These are phyloP conservation scores for Schizophyllum commune DNA, from an alignment of 1,284 basidiomycete genomes.

Conservation along the genomic window DNA sequence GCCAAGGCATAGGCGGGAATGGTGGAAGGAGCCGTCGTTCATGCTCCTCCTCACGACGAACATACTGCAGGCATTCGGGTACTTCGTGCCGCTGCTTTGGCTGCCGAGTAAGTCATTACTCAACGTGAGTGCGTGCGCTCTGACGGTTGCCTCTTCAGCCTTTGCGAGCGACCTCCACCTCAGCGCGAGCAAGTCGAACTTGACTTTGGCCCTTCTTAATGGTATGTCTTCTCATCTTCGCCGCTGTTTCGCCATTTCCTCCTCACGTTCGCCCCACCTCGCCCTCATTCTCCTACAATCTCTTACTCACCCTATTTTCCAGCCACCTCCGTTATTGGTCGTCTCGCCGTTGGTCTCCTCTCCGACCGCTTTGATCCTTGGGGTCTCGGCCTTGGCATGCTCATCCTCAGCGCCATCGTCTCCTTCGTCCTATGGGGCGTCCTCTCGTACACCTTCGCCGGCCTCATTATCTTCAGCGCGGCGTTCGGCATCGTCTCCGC, in stretches of 20 bases:
- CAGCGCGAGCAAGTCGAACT: conserved; percentile 17
- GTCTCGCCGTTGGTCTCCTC: conserved; percentile 25
- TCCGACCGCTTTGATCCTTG: conserved; percentile 29
- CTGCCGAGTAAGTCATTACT: conserved; percentile 23
- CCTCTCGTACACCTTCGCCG: conserved; percentile 24
- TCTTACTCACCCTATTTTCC: neutral
- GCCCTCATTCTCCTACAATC: neutral
- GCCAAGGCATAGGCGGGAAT: conserved; percentile 4
- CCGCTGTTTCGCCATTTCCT: too few relatives aligned
- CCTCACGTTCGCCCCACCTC: too few relatives aligned
- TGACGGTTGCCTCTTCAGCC: conserved; percentile 9
- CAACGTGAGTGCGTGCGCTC: neutral
- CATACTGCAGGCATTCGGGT: conserved; percentile 25
- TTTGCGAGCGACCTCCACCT: conserved; percentile 24
- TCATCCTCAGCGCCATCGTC: conserved; percentile 20
- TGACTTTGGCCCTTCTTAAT: conserved; percentile 21
- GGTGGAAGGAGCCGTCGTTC: conserved; percentile 20
- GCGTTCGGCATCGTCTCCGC: conserved; percentile 27
- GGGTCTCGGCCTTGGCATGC: conserved; percentile 22
- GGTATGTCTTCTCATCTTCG: conserved; percentile 13
- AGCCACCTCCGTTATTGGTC: conserved; percentile 21
- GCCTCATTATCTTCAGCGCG: conserved; percentile 25
- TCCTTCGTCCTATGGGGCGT: conserved; percentile 35
- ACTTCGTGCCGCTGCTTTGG: conserved; percentile 28
- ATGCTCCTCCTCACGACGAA: conserved; percentile 25